Percentiles rank a stretch among this genome's conserved stretches.
Evolutionary conservation across 768 basidiomycete genomes (phyloP).

Genomic region (Agaricus sinodeliciosus): DNA sequence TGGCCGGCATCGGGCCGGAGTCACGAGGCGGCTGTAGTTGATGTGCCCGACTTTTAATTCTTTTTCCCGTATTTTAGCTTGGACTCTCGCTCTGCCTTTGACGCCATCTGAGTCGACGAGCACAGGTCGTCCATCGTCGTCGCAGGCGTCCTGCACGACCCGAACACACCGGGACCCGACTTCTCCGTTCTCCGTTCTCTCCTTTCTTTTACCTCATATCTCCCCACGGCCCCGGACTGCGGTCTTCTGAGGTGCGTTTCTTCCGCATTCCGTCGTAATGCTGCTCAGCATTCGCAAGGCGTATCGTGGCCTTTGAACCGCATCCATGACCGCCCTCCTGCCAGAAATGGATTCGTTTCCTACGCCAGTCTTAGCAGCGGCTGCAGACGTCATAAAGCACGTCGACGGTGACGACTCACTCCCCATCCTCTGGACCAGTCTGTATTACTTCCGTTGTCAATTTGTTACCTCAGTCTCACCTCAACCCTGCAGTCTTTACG

Average conservation of each 20-base stretch:
- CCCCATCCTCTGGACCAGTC: constrained; percentile 63
- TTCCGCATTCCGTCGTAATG: neutral
- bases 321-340: constrained; percentile 9
- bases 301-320: constrained; percentile 12
- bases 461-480: neutral
- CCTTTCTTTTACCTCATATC: neutral
- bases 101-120: constrained; percentile 2
- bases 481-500: constrained; percentile 55
- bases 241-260: neutral
- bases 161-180: neutral
- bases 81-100: neutral
- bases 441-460: constrained; percentile 18
- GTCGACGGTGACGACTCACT: constrained; percentile 66
- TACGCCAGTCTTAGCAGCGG: constrained; percentile 60
- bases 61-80: constrained; percentile 1
- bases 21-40: constrained; percentile 3
- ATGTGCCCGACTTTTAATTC: constrained; percentile 5
- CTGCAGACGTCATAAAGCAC: constrained; percentile 58
- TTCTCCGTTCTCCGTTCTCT: no score
- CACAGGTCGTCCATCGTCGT: neutral
- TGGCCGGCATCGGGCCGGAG: constrained; percentile 11
- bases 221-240: constrained; percentile 1
- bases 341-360: constrained; percentile 30
- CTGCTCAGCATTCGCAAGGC: neutral
- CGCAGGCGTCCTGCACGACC: neutral